phyloP scores from a whole-genome alignment of 441 rosid species.

The Gossypium schwendimanii region DNA sequence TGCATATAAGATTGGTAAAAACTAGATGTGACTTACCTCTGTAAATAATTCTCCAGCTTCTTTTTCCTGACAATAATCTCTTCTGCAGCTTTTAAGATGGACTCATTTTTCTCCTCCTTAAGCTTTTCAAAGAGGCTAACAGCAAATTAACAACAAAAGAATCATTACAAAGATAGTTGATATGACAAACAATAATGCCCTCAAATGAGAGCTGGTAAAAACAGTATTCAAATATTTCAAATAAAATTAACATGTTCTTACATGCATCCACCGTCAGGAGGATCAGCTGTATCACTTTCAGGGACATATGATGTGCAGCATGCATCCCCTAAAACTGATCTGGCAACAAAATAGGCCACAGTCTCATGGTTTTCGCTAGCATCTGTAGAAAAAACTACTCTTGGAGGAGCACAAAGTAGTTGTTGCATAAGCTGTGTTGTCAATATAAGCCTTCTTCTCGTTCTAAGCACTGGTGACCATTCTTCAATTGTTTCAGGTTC shows the following conservation, averaged over 20 bases:
- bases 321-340: slow-evolving; percentile 62
- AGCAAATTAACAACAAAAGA: slow-evolving; percentile 7
- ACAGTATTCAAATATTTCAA: neutral
- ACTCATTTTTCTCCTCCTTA: slow-evolving; percentile 33
- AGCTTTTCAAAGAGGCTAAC: slow-evolving; percentile 38
- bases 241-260: slow-evolving; percentile 29
- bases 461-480: slow-evolving; percentile 28
- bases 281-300: slow-evolving; percentile 24
- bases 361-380: slow-evolving; percentile 42
- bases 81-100: slow-evolving; percentile 42
- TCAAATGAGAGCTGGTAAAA: neutral
- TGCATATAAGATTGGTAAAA: neutral
- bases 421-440: slow-evolving; percentile 79
- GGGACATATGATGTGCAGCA: slow-evolving; percentile 38
- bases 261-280: slow-evolving; percentile 34
- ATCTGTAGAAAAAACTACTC: slow-evolving; percentile 36
- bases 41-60: slow-evolving; percentile 49
- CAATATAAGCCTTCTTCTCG: slow-evolving; percentile 67
- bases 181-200: neutral
- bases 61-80: slow-evolving; percentile 44
- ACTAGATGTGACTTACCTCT: slow-evolving; percentile 31
- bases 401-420: slow-evolving; percentile 50
- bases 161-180: neutral
- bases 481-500: slow-evolving; percentile 44
- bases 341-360: slow-evolving; percentile 43